Evolutionary conservation across 1,284 basidiomycete species (phyloP).

Genomic region (Papiliotrema nemorosa): DNA sequence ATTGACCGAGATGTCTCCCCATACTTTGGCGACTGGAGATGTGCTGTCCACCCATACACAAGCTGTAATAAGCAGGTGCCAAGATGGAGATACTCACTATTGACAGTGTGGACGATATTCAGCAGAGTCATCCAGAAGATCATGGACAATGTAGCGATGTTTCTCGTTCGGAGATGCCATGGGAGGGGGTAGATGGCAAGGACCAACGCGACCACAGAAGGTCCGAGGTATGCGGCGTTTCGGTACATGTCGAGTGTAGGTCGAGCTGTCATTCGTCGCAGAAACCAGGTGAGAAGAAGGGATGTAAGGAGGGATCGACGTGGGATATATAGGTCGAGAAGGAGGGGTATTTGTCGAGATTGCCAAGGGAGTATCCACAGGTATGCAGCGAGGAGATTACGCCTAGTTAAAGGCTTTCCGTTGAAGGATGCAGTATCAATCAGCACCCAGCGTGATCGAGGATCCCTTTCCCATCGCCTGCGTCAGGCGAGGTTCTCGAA

Average conservation of each 20-base stretch:
- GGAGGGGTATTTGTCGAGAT: too few species aligned
- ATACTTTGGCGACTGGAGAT: conserved; percentile 26
- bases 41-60: conserved; percentile 29
- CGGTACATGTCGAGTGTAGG: background rate
- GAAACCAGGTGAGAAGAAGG: too few species aligned
- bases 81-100: conserved; percentile 23
- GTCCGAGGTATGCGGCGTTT: conserved; percentile 20
- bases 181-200: conserved; percentile 34
- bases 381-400: too few species aligned
- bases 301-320: too few species aligned
- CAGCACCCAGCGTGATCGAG: too few species aligned
- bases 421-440: too few species aligned
- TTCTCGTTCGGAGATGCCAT: conserved; percentile 40
- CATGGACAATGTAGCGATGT: conserved; percentile 41
- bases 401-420: too few species aligned
- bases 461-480: too few species aligned
- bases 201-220: conserved; percentile 25
- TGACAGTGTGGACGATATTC: conserved; percentile 34
- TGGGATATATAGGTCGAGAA: too few species aligned
- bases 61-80: conserved; percentile 18
- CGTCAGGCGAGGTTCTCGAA: too few species aligned
- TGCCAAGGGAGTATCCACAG: too few species aligned
- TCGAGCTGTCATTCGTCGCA: too few species aligned
- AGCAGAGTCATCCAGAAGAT: conserved; percentile 40
- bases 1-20: conserved; percentile 30